A percentile compares a stretch with the other conserved stretches of the same genome.
Conservation (phyloP, 2,329 filamentous ascomycete species). For the Penicillium sp. region DNA sequence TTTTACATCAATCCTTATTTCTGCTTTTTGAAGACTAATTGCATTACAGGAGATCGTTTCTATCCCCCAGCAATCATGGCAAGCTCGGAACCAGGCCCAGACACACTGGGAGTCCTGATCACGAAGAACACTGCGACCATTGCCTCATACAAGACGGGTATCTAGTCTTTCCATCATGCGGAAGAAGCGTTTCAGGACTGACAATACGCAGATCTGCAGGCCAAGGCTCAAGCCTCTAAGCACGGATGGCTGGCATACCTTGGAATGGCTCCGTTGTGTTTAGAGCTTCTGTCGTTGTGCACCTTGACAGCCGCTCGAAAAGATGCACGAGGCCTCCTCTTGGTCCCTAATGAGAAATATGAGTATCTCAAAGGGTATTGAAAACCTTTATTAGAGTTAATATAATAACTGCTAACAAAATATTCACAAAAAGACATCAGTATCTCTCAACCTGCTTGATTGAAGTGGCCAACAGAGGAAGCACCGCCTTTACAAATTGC, state of each 20-base stretch:
- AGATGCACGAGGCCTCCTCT: background rate
- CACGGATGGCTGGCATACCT: constrained; percentile 1
- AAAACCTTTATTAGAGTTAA: background rate
- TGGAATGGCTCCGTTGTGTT: background rate
- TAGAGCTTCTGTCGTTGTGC: background rate
- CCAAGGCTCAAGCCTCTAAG: background rate
- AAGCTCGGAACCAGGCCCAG: background rate
- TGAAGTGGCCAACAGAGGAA: background rate
- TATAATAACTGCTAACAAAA: background rate
- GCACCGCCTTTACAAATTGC: background rate
- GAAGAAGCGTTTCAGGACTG: background rate
- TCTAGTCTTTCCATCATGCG: background rate
- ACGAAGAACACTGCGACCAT: background rate
- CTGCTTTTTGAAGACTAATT: no score
- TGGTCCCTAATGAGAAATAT: background rate
- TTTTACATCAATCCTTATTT: no score
- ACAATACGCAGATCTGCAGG: background rate
- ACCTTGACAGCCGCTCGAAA: background rate
- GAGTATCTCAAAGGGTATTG: background rate
- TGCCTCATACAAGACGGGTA: background rate
- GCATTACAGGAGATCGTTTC: no score
- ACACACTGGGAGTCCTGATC: background rate
- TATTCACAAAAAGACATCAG: background rate
- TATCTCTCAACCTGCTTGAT: background rate
- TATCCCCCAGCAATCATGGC: no score